Base-by-base conservation (phyloP, 2,329 filamentous ascomycete species). In the Aspergillus fumigatiaffinis region DNA sequence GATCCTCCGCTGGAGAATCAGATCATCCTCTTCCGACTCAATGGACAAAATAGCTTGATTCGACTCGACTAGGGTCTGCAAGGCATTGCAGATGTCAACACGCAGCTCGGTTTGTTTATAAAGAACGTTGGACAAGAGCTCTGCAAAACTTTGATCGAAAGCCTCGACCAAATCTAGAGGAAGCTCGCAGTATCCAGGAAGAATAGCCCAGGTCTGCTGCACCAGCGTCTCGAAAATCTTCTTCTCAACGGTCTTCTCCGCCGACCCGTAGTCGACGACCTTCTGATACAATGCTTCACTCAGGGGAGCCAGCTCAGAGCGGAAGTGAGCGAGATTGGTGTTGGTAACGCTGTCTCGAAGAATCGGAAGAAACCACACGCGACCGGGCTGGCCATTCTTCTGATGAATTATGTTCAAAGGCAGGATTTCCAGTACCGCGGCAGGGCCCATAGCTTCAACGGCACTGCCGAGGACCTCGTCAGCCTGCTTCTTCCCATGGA, bases 211-310 rank as follows among this genome's bases (percentile, higher is more conserved):
- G 46, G 93, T 92, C 71, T 99, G 94, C 65, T 95, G 89, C 8
- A 99, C 91, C 4, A 99, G 80, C 0, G 94, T 97, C 77, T 99
- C 93, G 71, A 94, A 99, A 58, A 99, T 95, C 80, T 99, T 99
- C 70, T 94, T 84, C 73, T 97, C 92, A 83, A 96, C 92, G 0
- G 91, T 94, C 81, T 96, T 97, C 70, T 93, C 90, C 14, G 85
- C 86, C 23, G 84, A 79, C 14, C 89, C 90, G 66, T 95, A 89
- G 60, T 96, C 88, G 50, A 96, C 79, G 4, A 97, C 90, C 63
- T 85, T 87, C 72, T 97, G 91, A 73, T 93, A 97, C 81, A 99
- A 90, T 51, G 84, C 78, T 72, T 96, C 90, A 71, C 93, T 97
- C 25, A 99, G 79, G 17, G 94, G 92, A 5, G 97, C 86, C 73